phyloP scores from a whole-genome alignment of 202 grass and related monocot species.

The Hordeum pubiflorum region DNA sequence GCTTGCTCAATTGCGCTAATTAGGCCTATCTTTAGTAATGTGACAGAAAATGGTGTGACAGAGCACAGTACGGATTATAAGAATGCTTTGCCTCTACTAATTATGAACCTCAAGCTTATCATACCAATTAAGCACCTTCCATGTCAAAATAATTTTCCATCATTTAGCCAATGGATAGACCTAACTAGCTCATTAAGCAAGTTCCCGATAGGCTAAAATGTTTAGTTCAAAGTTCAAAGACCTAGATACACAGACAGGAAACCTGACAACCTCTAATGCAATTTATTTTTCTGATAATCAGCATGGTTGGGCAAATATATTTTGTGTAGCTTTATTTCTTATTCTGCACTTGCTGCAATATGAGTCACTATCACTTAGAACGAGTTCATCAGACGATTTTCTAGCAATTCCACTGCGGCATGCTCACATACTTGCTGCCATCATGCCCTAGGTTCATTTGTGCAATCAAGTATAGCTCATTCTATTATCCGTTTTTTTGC shows the following conservation, averaged over 20 bases:
- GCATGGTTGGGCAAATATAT: not conserved
- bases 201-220: not conserved
- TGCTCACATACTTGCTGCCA: not conserved
- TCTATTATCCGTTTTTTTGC: not conserved
- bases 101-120: not conserved
- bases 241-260: not conserved
- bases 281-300: slow-evolving; percentile 3
- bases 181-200: not conserved
- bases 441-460: not conserved
- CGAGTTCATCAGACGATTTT: not conserved
- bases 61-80: not conserved
- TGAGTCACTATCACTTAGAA: not conserved
- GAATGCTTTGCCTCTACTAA: not conserved
- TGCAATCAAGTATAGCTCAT: not conserved
- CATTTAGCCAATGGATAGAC: not conserved
- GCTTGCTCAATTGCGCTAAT: not conserved
- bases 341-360: not conserved
- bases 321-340: not conserved
- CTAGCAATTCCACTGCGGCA: not conserved
- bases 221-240: not conserved
- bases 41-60: not conserved
- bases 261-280: not conserved
- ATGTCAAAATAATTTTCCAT: not conserved
- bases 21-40: not conserved
- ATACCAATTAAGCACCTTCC: not conserved